These are phyloP conservation scores for Musa troglodytarum DNA, from an alignment of 176 grass and related monocot genomes.

Conservation along the genomic window DNA sequence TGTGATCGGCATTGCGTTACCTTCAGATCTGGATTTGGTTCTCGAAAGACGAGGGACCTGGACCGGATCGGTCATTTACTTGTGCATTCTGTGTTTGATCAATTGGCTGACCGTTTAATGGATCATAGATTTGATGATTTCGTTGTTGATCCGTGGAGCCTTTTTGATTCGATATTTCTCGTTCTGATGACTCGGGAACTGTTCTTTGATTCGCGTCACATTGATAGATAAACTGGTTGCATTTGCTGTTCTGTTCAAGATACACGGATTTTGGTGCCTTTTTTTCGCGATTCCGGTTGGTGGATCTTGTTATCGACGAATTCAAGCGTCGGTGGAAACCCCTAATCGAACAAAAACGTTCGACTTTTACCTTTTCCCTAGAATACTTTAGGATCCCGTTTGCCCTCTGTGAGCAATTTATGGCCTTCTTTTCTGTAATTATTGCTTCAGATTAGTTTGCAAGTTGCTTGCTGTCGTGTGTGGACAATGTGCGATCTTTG, in stretches of 20 bases:
- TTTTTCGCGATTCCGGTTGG: too few species aligned
- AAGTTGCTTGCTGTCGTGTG: not conserved
- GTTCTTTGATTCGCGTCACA: too few species aligned
- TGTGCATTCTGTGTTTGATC: not conserved
- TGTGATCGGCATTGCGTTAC: not conserved
- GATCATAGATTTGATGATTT: not conserved
- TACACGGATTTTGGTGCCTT: too few species aligned
- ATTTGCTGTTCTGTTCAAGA: too few species aligned
- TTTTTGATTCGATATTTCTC: not conserved
- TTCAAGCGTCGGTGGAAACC: too few species aligned
- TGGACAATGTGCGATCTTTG: not conserved
- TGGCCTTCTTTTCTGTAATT: not conserved
- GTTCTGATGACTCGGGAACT: not conserved
- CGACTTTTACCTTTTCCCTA: not conserved
- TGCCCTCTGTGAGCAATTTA: not conserved
- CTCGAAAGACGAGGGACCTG: not conserved
- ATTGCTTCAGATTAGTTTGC: too few species aligned
- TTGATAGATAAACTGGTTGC: too few species aligned
- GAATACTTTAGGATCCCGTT: not conserved
- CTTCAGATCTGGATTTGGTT: constrained; percentile 2
- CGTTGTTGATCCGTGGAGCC: not conserved
- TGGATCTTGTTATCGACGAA: too few species aligned
- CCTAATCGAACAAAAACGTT: not conserved
- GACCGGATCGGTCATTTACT: not conserved
- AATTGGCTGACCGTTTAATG: not conserved